Conservation (phyloP, 495 filamentous ascomycete species). For the Hypomontagnella submonticulosa region DNA sequence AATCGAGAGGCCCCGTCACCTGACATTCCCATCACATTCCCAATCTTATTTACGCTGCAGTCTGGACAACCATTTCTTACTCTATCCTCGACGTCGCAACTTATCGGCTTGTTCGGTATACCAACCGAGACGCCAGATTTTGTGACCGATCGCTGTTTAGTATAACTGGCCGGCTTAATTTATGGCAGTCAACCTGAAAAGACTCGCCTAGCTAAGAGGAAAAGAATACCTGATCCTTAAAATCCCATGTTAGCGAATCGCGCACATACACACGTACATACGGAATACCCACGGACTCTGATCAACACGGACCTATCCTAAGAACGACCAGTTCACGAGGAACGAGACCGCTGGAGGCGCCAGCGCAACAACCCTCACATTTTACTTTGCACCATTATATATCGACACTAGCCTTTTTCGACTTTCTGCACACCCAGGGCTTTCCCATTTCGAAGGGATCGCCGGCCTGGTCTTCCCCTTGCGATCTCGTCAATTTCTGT, state of each 20-base stretch:
- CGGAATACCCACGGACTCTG: conserved; percentile 40
- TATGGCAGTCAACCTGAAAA: conserved; percentile 15
- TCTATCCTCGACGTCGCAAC: conserved; percentile 22
- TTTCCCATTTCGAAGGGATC: conserved; percentile 27
- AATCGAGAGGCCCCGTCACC: conserved; percentile 15
- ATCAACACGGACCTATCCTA: conserved; percentile 41
- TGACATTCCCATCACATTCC: conserved; percentile 31
- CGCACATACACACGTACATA: conserved; percentile 21
- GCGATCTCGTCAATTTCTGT: conserved; percentile 37
- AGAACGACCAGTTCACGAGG: conserved; percentile 27
- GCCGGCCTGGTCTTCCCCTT: conserved; percentile 36
- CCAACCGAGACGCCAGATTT: conserved; percentile 29
- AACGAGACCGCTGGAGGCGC: conserved; percentile 37
- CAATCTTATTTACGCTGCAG: conserved; percentile 8
- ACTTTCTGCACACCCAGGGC: conserved; percentile 1
- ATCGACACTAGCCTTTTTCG: conserved; percentile 38
- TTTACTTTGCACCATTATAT: conserved; percentile 36
- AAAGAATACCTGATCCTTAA: no score
- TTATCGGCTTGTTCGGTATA: conserved; percentile 34
- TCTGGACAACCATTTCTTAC: conserved; percentile 11
- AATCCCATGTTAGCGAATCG: conserved; percentile 22
- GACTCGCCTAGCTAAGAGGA: conserved; percentile 14
- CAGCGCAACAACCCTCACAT: conserved; percentile 38
- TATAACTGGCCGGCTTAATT: conserved; percentile 28
- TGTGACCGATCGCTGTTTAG: background rate